phyloP scores from a whole-genome alignment of 495 filamentous ascomycete genomes.

The Lepraria neglecta region DNA sequence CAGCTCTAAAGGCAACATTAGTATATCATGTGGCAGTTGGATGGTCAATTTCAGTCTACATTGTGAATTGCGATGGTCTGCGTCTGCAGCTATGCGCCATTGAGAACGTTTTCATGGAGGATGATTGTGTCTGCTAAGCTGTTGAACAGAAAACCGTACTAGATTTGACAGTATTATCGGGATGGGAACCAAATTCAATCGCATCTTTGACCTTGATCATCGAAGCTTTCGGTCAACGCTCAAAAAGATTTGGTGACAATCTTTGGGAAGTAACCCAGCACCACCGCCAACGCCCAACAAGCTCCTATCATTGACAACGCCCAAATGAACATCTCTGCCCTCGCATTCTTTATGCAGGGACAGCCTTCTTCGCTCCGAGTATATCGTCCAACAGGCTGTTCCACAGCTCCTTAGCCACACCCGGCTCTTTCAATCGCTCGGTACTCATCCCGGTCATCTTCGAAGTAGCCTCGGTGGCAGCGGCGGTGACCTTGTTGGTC shows the following conservation, averaged over 20 bases:
- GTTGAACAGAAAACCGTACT: no score
- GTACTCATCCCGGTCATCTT: conserved; percentile 31
- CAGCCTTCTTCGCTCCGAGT: conserved; percentile 35
- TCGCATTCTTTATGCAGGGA: conserved; percentile 2
- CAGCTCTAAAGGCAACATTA: no score
- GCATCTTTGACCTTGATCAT: no score
- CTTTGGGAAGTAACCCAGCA: not conserved
- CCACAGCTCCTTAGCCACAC: conserved; percentile 47
- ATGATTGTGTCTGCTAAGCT: no score
- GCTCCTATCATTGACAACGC: not conserved
- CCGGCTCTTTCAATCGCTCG: conserved; percentile 39
- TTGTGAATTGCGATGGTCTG: no score
- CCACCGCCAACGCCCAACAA: not conserved
- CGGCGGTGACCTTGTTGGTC: conserved; percentile 46
- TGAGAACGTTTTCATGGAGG: no score
- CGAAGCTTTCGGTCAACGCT: no score
- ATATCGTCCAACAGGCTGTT: conserved; percentile 54
- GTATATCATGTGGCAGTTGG: no score
- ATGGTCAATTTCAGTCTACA: no score
- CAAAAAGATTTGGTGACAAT: not conserved
- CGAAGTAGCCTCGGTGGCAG: conserved; percentile 34
- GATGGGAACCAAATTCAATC: no score
- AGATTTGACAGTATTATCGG: no score
- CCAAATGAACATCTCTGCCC: not conserved
- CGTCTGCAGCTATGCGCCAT: no score